Conservation (phyloP, 768 basidiomycete species). For the Exsudoporus frostii region DNA sequence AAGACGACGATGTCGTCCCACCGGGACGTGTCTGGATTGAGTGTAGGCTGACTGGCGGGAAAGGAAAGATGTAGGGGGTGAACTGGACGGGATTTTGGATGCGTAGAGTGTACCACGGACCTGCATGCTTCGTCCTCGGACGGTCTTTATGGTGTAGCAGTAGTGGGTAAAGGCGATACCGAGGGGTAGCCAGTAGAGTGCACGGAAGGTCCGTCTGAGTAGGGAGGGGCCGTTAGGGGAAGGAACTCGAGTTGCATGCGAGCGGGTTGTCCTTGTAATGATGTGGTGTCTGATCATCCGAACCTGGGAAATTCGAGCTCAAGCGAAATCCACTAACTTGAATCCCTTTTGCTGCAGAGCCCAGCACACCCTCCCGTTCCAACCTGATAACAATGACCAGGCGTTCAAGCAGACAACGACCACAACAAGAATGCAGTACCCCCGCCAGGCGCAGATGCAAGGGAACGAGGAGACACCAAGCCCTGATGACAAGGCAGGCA, state of each 20-base stretch:
- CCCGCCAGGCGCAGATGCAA: not conserved
- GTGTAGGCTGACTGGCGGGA: conserved; percentile 56
- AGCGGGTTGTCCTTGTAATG: not conserved
- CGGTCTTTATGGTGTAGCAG: conserved; percentile 49
- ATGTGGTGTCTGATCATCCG: not conserved
- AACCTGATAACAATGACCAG: not conserved
- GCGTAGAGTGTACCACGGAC: conserved; percentile 30
- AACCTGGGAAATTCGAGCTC: no score
- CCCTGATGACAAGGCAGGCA: not conserved
- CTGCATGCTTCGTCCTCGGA: conserved; percentile 74
- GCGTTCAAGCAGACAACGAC: not conserved
- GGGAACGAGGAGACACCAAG: not conserved
- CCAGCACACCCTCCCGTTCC: no score
- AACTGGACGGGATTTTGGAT: conserved; percentile 3
- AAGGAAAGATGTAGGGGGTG: not conserved
- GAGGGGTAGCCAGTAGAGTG: conserved; percentile 59
- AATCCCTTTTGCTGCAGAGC: no score
- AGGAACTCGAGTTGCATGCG: not conserved
- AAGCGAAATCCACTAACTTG: no score
- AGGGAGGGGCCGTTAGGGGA: not conserved
- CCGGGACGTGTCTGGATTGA: conserved; percentile 66
- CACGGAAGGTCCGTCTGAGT: conserved; percentile 7
- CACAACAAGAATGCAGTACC: not conserved
- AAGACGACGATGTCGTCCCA: conserved; percentile 65
- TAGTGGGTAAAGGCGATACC: conserved; percentile 47